Evolutionary conservation across 2,329 filamentous ascomycete species (phyloP).

Genomic region (Fusarium sp.): DNA sequence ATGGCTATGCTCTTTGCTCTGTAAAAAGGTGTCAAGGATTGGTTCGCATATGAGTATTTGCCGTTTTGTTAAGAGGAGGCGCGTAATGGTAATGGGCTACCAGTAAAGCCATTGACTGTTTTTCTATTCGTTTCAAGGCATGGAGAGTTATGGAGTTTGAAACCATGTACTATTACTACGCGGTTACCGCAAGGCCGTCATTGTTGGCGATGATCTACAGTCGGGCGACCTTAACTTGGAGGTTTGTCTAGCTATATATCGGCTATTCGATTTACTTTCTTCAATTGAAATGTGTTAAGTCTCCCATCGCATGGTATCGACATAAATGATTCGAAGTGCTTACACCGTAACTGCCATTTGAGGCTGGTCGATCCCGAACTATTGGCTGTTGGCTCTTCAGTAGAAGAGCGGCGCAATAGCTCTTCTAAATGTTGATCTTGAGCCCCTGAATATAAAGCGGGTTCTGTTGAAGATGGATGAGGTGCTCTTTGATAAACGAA

Average conservation of each 20-base stretch:
- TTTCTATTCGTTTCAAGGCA: slow-evolving; percentile 18
- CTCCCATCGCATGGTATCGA: neutral
- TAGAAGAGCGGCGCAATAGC: neutral
- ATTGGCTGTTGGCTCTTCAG: neutral
- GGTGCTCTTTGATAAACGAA: slow-evolving; percentile 1
- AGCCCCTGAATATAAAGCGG: slow-evolving; percentile 10
- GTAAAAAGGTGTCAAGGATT: slow-evolving; percentile 19
- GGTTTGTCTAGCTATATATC: neutral
- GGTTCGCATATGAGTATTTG: neutral
- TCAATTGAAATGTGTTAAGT: neutral
- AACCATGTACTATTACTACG: slow-evolving; percentile 23
- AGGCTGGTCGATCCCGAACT: neutral
- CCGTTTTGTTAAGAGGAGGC: slow-evolving; percentile 8
- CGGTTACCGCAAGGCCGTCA: slow-evolving; percentile 15
- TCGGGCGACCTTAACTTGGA: neutral
- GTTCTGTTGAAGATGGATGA: slow-evolving; percentile 10
- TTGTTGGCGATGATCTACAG: slow-evolving; percentile 2
- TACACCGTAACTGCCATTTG: neutral
- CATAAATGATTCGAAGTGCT: neutral
- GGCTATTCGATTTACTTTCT: neutral
- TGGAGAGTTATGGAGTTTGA: slow-evolving; percentile 25
- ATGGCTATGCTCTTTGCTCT: slow-evolving; percentile 47
- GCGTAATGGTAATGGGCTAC: neutral
- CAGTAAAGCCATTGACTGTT: neutral
- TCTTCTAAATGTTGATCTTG: neutral